These are phyloP conservation scores for Mycena leptocephala DNA, from an alignment of 768 basidiomycete genomes.

Conservation along the genomic window DNA sequence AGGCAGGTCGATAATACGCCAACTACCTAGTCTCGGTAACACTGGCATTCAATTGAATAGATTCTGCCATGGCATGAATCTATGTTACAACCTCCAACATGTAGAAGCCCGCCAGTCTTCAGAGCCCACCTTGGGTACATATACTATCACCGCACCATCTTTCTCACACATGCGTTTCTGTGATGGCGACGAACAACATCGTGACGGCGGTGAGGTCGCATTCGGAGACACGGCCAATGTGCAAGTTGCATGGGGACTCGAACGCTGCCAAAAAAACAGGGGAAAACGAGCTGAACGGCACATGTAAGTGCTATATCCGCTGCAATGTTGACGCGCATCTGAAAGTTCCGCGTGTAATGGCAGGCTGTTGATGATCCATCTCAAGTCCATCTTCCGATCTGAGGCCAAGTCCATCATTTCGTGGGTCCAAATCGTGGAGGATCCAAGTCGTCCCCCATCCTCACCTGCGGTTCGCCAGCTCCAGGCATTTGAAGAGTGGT, in stretches of 20 bases:
- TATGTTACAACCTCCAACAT: no score
- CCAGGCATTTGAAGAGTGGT: no score
- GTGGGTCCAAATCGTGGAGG: not conserved
- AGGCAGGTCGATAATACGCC: no score
- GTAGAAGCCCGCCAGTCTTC: not conserved
- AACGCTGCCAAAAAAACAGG: not conserved
- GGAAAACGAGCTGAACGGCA: not conserved
- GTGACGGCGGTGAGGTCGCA: not conserved
- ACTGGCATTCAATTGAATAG: no score
- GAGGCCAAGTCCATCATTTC: not conserved
- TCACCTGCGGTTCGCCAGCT: no score
- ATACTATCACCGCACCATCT: not conserved
- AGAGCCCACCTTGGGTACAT: not conserved
- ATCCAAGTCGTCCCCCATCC: not conserved
- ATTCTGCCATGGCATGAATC: no score
- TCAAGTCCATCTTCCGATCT: not conserved
- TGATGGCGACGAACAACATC: not conserved
- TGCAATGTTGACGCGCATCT: not conserved
- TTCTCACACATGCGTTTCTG: not conserved
- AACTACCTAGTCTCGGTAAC: no score
- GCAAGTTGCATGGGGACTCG: not conserved
- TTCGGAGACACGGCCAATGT: not conserved
- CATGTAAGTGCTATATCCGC: constrained; percentile 5
- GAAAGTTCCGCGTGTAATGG: constrained; percentile 9
- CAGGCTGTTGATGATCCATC: constrained; percentile 17